These are phyloP conservation scores for Cryphonectria radicalis DNA, from an alignment of 2,329 filamentous ascomycete genomes.

Conservation along the genomic window DNA sequence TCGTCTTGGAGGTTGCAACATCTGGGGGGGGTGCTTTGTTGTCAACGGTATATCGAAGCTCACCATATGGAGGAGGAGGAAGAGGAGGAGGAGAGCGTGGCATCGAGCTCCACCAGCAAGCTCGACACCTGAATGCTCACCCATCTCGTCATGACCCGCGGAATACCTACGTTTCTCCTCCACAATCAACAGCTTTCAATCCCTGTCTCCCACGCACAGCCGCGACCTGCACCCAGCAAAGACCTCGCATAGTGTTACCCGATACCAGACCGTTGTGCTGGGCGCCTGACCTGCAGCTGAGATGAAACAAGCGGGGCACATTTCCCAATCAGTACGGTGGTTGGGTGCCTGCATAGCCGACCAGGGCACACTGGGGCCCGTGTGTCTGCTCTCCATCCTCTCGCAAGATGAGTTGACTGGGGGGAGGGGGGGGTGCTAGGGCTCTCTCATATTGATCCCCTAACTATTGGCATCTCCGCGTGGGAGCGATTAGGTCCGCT, in stretches of 20 bases:
- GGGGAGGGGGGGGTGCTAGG: not conserved
- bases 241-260: not conserved
- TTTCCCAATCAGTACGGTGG: conserved; percentile 18
- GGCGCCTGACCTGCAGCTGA: conserved; percentile 27
- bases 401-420: conserved; percentile 8
- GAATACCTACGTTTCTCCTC: not conserved
- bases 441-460: conserved; percentile 14
- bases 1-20: not conserved
- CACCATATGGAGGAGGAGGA: not conserved
- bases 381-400: not conserved
- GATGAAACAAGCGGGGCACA: conserved; percentile 27
- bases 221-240: conserved; percentile 13
- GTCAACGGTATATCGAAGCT: not conserved
- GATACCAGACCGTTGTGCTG: conserved; percentile 23
- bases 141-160: not conserved
- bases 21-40: no score
- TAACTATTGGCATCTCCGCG: not conserved
- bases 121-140: not conserved
- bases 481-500: conserved; percentile 27
- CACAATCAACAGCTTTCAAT: not conserved
- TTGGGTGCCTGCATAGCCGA: not conserved
- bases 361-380: not conserved
- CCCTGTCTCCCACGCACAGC: conserved; percentile 15
- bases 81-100: not conserved
- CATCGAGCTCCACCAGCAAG: not conserved